Evolutionary conservation across 2,329 filamentous ascomycete species (phyloP).

Genomic region (Ophiostoma perfectum): DNA sequence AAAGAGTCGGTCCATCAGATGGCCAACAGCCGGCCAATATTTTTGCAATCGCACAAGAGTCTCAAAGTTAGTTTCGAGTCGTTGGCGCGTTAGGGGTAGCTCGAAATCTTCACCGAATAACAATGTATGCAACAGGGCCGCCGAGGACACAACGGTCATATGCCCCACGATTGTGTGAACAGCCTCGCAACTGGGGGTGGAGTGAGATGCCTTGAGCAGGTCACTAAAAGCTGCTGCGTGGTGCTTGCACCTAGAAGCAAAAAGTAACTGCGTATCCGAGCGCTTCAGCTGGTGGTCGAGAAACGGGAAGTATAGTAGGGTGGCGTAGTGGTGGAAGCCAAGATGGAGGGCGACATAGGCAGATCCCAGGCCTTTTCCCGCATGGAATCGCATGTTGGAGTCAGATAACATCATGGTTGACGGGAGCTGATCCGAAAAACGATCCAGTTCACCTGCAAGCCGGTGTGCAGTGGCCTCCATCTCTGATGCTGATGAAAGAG

Average conservation of each 20-base stretch:
- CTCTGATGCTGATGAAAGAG: background rate
- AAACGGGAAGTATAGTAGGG: conserved; percentile 6
- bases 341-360: conserved; percentile 6
- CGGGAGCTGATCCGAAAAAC: background rate
- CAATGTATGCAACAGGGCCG: conserved; percentile 3
- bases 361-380: background rate
- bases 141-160: conserved; percentile 9
- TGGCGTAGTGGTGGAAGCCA: conserved; percentile 11
- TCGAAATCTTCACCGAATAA: conserved; percentile 4
- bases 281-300: conserved; percentile 10
- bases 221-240: conserved; percentile 12
- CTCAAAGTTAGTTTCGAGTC: conserved; percentile 10
- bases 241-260: conserved; percentile 9
- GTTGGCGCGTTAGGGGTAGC: background rate
- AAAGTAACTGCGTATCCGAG: background rate
- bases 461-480: conserved; percentile 5
- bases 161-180: conserved; percentile 11
- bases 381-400: conserved; percentile 12
- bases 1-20: conserved; percentile 9
- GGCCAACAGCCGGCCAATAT: conserved; percentile 10
- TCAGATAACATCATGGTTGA: background rate
- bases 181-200: conserved; percentile 5
- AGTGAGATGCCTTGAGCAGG: background rate
- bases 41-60: background rate
- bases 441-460: background rate